Conservation (phyloP, 225 moss, liverwort and hornwort genomes). For the Climacium dendroides region DNA sequence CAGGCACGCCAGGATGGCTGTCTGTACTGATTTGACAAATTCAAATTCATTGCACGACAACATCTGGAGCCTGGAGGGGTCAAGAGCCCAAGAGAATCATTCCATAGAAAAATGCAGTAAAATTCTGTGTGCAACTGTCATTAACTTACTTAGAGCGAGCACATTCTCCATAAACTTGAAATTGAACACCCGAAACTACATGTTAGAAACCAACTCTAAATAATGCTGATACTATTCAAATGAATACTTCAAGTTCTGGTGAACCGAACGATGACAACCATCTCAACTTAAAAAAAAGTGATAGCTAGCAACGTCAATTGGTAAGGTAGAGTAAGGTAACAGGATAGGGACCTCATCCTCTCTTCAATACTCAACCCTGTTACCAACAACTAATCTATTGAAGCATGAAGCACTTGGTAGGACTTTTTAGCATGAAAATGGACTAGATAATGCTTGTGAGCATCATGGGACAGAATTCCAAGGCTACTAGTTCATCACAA, state of each 20-base stretch:
- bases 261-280: neutral
- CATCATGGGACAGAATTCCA: no score
- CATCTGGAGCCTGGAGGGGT: neutral
- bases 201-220: neutral
- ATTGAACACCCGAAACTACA: neutral
- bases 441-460: no score
- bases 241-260: neutral
- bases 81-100: neutral
- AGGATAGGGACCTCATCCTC: neutral
- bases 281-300: neutral
- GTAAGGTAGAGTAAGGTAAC: neutral
- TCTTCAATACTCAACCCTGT: neutral
- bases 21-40: neutral
- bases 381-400: neutral
- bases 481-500: no score
- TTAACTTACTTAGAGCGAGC: neutral
- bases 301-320: neutral
- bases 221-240: neutral
- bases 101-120: neutral
- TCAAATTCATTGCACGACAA: neutral
- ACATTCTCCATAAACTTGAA: neutral
- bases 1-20: neutral
- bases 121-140: neutral
- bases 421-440: neutral
- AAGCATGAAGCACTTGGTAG: neutral